Evolutionary conservation across 1,284 basidiomycete genomes (phyloP).

Genomic region (Cutaneotrichosporon sp.): DNA sequence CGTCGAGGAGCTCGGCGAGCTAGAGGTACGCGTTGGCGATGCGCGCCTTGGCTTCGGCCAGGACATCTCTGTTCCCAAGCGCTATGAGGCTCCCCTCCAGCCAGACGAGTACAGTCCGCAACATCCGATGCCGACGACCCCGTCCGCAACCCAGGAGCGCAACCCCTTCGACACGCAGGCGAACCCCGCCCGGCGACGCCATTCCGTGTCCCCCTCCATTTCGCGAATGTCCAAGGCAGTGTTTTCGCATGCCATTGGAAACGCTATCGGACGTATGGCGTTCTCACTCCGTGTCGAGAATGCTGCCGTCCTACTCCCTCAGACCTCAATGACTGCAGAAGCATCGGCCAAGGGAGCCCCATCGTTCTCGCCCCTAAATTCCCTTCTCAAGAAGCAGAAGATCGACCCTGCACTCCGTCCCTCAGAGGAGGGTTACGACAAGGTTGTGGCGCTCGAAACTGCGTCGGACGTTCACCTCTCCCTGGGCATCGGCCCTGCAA

Average conservation of each 20-base stretch:
- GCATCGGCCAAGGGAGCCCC: not conserved
- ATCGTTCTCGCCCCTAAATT: not conserved
- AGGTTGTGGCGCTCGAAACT: slow-evolving; percentile 24
- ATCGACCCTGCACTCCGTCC: not conserved
- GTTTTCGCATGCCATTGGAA: slow-evolving; percentile 35
- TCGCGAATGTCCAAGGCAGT: slow-evolving; percentile 8
- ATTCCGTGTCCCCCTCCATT: slow-evolving; percentile 4
- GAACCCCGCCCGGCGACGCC: slow-evolving; percentile 28
- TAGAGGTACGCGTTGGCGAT: slow-evolving; percentile 28
- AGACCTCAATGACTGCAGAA: not conserved
- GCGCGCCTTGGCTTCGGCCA: slow-evolving; percentile 22
- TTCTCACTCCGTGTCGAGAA: slow-evolving; percentile 24
- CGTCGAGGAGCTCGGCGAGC: slow-evolving; percentile 33
- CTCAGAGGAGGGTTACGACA: slow-evolving; percentile 16
- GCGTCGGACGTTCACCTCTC: slow-evolving; percentile 16
- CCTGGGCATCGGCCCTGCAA: slow-evolving; percentile 38
- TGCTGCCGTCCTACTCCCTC: slow-evolving; percentile 28
- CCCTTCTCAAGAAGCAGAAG: not conserved
- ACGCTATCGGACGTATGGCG: slow-evolving; percentile 33
- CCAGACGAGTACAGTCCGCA: slow-evolving; percentile 1
- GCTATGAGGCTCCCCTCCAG: not conserved
- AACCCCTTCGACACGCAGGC: not conserved
- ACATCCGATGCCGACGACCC: not conserved
- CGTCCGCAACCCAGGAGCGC: not conserved
- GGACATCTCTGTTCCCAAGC: not conserved